Conservation (phyloP, 768 basidiomycete species). For the Lyophyllum shimeji region DNA sequence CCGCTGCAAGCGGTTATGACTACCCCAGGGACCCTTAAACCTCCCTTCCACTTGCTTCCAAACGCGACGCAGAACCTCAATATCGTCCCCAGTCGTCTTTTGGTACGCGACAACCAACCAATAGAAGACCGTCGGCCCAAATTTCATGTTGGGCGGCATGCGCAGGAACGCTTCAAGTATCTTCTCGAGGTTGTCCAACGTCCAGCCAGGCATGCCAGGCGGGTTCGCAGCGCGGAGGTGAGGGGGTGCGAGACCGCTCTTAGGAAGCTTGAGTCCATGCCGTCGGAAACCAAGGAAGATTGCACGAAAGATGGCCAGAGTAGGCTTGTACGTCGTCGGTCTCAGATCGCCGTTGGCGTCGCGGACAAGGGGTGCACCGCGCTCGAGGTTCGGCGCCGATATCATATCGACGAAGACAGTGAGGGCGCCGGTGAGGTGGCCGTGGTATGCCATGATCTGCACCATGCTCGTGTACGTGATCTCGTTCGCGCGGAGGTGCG, state of each 20-base stretch:
- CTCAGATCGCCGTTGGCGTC: conserved; percentile 26
- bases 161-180: conserved; percentile 64
- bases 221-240: conserved; percentile 4
- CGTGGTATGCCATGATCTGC: conserved; percentile 70
- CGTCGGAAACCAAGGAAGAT: conserved; percentile 76
- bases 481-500: conserved; percentile 52
- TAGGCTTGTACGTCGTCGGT: conserved; percentile 38
- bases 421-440: conserved; percentile 58
- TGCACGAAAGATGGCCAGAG: conserved; percentile 59
- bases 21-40: conserved; percentile 48
- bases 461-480: conserved; percentile 70
- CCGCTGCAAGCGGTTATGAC: conserved; percentile 41
- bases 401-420: conserved; percentile 69
- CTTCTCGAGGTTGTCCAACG: conserved; percentile 49
- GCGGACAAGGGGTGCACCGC: conserved; percentile 26
- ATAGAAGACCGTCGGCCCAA: conserved; percentile 50
- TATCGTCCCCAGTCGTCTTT: conserved; percentile 55
- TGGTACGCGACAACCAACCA: conserved; percentile 71
- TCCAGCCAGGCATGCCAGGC: conserved; percentile 45
- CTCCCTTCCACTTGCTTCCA: conserved; percentile 57
- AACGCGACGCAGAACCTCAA: conserved; percentile 47
- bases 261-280: conserved; percentile 41
- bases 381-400: conserved; percentile 39
- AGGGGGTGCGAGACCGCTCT: conserved; percentile 1
- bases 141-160: conserved; percentile 44